Evolutionary conservation across 441 rosid genomes (phyloP).

Genomic region (Corymbia citriodora): DNA sequence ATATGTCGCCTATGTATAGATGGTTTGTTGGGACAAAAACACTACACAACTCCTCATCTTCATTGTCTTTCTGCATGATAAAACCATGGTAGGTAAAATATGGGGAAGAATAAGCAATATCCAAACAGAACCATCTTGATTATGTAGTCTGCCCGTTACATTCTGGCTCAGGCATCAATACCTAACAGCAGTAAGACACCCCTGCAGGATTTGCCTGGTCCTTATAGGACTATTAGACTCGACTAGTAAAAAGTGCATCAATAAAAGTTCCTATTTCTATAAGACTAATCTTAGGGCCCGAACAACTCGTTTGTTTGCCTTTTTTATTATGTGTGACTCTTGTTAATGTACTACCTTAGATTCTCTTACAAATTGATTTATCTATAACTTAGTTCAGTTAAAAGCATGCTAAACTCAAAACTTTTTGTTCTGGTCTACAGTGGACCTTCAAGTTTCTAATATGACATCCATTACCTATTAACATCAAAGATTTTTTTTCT

Average conservation of each 20-base stretch:
- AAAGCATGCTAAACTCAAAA: not conserved
- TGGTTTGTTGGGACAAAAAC: slow-evolving; percentile 92
- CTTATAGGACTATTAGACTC: not conserved
- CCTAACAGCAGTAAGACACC: not conserved
- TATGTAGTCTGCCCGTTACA: not conserved
- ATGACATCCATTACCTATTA: not conserved
- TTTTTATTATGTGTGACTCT: not conserved
- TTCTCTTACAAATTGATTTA: not conserved
- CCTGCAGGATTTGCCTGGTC: not conserved
- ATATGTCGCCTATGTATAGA: slow-evolving; percentile 82
- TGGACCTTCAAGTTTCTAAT: not conserved
- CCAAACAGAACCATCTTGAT: not conserved
- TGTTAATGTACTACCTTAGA: not conserved
- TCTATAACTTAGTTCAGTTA: not conserved
- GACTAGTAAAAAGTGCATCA: not conserved
- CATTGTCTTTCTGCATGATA: slow-evolving; percentile 58
- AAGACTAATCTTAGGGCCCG: not conserved
- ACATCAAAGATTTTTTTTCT: not conserved
- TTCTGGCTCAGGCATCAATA: not conserved
- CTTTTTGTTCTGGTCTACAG: not conserved
- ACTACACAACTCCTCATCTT: slow-evolving; percentile 84
- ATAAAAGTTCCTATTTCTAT: not conserved
- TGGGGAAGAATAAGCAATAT: not conserved
- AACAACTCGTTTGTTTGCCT: not conserved
- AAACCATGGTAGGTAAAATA: not conserved